phyloP scores from a whole-genome alignment of 495 filamentous ascomycete species.

The Neurospora sp. region DNA sequence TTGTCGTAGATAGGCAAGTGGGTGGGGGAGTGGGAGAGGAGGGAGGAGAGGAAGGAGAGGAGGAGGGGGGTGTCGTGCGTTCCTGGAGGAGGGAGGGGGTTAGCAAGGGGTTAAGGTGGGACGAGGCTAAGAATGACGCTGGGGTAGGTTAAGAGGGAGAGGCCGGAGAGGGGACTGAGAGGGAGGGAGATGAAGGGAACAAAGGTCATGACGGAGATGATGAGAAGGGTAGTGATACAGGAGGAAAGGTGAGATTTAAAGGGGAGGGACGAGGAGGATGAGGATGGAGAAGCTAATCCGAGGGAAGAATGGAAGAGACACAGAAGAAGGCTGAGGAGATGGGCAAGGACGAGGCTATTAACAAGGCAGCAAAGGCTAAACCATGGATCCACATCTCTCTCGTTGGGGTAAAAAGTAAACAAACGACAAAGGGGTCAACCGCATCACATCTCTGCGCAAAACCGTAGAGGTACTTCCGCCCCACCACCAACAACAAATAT shows the following conservation, averaged over 20 bases:
- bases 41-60: slow-evolving; percentile 47
- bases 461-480: no score
- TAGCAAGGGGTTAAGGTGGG: no score
- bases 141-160: no score
- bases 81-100: slow-evolving; percentile 18
- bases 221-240: no score
- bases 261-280: no score
- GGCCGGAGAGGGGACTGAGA: no score
- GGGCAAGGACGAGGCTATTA: background rate
- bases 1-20: slow-evolving; percentile 81
- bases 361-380: background rate
- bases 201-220: no score
- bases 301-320: background rate
- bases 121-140: no score
- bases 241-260: no score
- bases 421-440: background rate
- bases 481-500: no score
- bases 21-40: slow-evolving; percentile 41
- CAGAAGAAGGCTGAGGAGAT: background rate
- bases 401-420: background rate
- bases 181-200: no score
- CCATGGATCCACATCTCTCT: background rate
- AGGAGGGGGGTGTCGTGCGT: slow-evolving; percentile 76
- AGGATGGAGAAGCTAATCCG: background rate
- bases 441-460: background rate